Base-by-base conservation (phyloP, 2,329 filamentous ascomycete species). In the Pestalotiopsis sp. region DNA sequence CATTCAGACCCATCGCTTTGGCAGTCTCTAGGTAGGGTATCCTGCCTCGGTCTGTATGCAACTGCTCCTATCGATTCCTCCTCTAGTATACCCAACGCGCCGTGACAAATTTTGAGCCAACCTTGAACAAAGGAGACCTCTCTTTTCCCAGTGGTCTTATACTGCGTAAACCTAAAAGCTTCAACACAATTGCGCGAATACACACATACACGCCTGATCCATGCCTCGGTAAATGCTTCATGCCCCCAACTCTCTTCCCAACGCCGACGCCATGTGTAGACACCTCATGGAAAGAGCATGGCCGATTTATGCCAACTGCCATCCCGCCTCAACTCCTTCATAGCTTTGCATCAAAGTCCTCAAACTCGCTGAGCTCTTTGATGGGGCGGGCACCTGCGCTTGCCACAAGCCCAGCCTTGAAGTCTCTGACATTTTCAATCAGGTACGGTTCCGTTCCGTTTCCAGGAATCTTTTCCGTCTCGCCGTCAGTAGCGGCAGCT, bases 301-400 rank as follows among this genome's bases (percentile, higher is more conserved):
- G 17, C 45, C 11, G 63, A 14, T 4, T 7, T 17, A 49, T 36
- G 25, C 3, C 38, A 11, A 66, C 56, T 67, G 64, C 23, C 58
- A 36, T 36, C 13, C 17, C 52, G 7, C 27, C 17, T 64, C 25
- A 36, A 25, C 9, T 3, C 39, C 38, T 67, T 86, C 79, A 95
- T 68, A 98, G 85, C 83, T 98, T 98, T 14, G 93, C 83, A 71
- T 93, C 93, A 69, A 91, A 84, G 69, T 98, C 95, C 78, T 97
- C 93, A 80, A 95, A 98, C 76, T 94, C 92, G 70, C 86, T 91
- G 68, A 98, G 80, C 72, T 96, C 92, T 76, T 88, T 91, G 38
- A 93, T 88, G 0, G 95, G 88, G 70, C 86, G 86, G 1, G 94
- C 89, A 0, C 93, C 95, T 25, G 87, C 85, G 71, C 91, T 96